Evolutionary conservation across 2,329 filamentous ascomycete genomes (phyloP), one percentile per base, ranked within the genome.

Genomic region (Ambrosiella cleistominuta): DNA sequence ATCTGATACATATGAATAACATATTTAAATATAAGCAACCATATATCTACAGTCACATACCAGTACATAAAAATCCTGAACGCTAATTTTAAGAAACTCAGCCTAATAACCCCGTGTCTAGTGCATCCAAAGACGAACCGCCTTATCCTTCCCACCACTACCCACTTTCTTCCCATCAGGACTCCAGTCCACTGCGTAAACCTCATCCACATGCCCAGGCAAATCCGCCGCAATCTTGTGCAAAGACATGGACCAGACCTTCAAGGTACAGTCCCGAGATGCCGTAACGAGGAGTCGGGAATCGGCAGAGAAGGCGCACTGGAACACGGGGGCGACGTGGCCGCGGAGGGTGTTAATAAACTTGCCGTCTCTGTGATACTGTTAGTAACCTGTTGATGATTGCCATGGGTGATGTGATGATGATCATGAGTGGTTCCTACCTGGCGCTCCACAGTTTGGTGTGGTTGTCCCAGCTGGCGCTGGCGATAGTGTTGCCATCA

Each of bases 151-250:
- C 8, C 93, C 93, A 57, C 90, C 93, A 68, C 89, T 95, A 15
- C 83, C 89, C 13, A 97, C 90, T 64, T 83, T 83, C 64, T 88
- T 80, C 7, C 93, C 93, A 68, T 96, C 90, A 0, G 88, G 85
- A 64, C 86, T 90, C 93, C 91, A 97, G 68, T 97, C 91, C 11
- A 96, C 83, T 0, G 90, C 88, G 69, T 90, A 96, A 0, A 96
- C 90, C 68, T 96, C 88, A 65, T 95, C 91, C 67, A 87, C 80
- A 68, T 97, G 91, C 0, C 91, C 89, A 0, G 90, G 88, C 51
- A 97, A 73, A 72, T 96, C 90, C 53, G 74, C 72, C 2, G 82
- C 80, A 60, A 98, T 72, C 70, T 94, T 95, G 55, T 84, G 86
- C 1, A 85, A 88, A 62, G 84, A 77, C 67, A 95, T 86, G 65